Evolutionary conservation across 2,329 filamentous ascomycete genomes (phyloP).

Genomic region (Penicillium sp.): DNA sequence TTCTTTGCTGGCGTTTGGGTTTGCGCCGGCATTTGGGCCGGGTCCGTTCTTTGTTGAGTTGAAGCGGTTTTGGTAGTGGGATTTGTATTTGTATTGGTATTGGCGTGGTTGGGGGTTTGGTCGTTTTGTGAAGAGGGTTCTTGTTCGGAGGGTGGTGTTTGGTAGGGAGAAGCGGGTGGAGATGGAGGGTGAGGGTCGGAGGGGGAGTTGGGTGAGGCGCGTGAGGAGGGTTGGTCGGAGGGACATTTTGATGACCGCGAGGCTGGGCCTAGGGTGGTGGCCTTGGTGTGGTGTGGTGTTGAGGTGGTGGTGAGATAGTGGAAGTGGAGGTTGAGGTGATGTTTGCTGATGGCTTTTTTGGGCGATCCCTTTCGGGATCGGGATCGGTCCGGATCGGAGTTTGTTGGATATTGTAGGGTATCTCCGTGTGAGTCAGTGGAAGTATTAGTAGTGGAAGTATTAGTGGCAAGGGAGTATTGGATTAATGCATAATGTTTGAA

Average conservation of each 20-base stretch:
- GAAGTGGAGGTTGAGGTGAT: constrained; percentile 4
- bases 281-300: not conserved
- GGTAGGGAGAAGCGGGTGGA: not conserved
- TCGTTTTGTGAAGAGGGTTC: too few relatives aligned
- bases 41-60: not conserved
- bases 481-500: too few relatives aligned
- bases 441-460: too few relatives aligned
- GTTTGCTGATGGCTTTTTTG: constrained; percentile 1
- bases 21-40: not conserved
- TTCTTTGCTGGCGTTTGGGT: not conserved
- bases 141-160: too few relatives aligned
- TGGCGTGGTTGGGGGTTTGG: not conserved
- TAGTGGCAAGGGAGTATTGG: too few relatives aligned
- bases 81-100: not conserved
- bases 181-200: not conserved
- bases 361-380: constrained; percentile 9
- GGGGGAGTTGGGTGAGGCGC: not conserved
- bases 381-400: constrained; percentile 16
- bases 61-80: not conserved
- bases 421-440: too few relatives aligned
- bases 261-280: too few relatives aligned
- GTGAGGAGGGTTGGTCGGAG: constrained; percentile 7
- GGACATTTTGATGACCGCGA: constrained; percentile 15
- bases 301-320: not conserved
- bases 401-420: not conserved